Evolutionary conservation across 768 basidiomycete species (phyloP).

Genomic region (Dentipellis sp.): DNA sequence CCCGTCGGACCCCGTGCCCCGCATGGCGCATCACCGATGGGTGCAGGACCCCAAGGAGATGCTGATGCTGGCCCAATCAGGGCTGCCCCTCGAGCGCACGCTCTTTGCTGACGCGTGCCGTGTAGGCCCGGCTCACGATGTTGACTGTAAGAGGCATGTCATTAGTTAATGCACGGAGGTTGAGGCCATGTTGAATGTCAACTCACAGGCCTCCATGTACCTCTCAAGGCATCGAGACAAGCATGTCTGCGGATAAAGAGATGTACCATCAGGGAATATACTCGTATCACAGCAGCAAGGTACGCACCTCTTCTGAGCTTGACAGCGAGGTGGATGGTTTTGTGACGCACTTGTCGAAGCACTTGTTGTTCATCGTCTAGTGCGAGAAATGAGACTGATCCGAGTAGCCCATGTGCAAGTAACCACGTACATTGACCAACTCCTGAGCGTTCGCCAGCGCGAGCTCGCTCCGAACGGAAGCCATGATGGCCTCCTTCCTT

Average conservation of each 20-base stretch:
- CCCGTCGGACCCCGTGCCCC: too few species aligned
- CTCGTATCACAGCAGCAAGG: neutral
- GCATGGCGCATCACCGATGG: too few species aligned
- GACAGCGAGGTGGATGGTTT: constrained; percentile 68
- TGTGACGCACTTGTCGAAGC: constrained; percentile 66
- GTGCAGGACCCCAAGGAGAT: too few species aligned
- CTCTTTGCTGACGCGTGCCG: constrained; percentile 47
- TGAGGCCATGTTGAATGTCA: neutral
- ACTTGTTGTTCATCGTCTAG: constrained; percentile 75
- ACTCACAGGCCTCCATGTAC: constrained; percentile 81
- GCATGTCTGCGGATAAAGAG: constrained; percentile 45
- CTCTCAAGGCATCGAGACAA: constrained; percentile 68
- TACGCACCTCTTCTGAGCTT: constrained; percentile 58
- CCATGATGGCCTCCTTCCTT: constrained; percentile 43
- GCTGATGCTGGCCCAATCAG: neutral
- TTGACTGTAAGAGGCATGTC: constrained; percentile 43
- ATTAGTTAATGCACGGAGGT: neutral
- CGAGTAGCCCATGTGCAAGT: neutral
- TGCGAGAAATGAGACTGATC: neutral
- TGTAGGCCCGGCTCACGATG: constrained; percentile 65
- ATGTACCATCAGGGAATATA: neutral
- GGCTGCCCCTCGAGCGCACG: constrained; percentile 18
- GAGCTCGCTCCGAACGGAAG: constrained; percentile 58
- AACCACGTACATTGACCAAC: constrained; percentile 56
- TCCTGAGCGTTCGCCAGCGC: constrained; percentile 71